These are phyloP conservation scores for Potentilla sterilis DNA, from an alignment of 306 rosid genomes.

Conservation along the genomic window DNA sequence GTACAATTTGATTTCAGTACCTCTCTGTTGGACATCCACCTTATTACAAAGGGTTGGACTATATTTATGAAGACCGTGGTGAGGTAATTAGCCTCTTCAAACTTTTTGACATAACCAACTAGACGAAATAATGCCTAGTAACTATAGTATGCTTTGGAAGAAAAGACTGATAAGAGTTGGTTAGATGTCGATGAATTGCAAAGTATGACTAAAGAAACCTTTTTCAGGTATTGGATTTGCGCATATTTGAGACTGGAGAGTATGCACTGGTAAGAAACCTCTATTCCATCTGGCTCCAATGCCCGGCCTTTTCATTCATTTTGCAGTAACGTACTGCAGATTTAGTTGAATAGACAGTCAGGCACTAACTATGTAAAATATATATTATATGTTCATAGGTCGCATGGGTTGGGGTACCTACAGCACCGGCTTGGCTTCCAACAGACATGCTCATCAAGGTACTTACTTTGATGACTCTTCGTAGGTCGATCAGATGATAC, in stretches of 20 bases:
- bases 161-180: background rate
- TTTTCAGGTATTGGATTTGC: conserved; percentile 74
- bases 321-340: background rate
- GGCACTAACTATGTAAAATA: background rate
- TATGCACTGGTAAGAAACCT: conserved; percentile 68
- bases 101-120: background rate
- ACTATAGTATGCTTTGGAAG: background rate
- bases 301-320: background rate
- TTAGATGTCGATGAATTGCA: background rate
- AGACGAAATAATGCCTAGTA: background rate
- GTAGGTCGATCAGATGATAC: background rate
- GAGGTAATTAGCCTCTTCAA: conserved; percentile 54
- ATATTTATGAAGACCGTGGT: conserved; percentile 95
- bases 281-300: background rate
- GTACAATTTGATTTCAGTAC: conserved; percentile 48
- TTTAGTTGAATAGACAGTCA: no score
- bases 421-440: conserved; percentile 99
- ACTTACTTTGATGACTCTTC: conserved; percentile 6
- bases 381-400: conserved; percentile 36
- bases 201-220: conserved; percentile 1
- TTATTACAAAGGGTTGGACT: conserved; percentile 90
- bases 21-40: conserved; percentile 97
- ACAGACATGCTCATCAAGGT: conserved; percentile 95
- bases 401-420: conserved; percentile 95
- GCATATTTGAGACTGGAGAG: conserved; percentile 89